Evolutionary conservation across 2,329 filamentous ascomycete species (phyloP), one percentile per base, ranked within the genome.

Genomic region (Fusarium sacchari): DNA sequence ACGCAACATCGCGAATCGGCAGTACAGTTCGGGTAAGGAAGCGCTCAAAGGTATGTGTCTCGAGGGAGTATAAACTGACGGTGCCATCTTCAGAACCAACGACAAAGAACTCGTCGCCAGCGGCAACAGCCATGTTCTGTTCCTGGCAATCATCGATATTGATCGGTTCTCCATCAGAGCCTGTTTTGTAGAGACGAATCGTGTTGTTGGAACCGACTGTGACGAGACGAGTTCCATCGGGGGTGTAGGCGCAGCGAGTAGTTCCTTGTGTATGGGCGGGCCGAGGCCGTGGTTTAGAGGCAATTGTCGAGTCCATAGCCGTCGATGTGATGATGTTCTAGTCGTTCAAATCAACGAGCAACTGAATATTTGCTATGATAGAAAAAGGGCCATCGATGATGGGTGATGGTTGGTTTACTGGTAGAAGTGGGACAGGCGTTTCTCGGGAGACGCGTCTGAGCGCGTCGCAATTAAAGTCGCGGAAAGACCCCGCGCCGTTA

Each of bases 201-300:
- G 94, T 94, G 79, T 97, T 97, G 84, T 98, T 97, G 67, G 94
- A 93, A 73, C 96, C 96, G 69, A 95, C 95, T 17, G 96, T 98
- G 74, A 98, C 90, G 65, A 99, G 88, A 77, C 93, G 94, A 76
- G 88, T 89, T 71, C 97, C 96, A 81, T 97, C 92, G 12, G 94
- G 94, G 2, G 95, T 98, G 83, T 98, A 98, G 72, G 93, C 90
- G 75, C 97, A 91, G 77, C 91, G 95, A 6, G 97, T 98, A 64
- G 91, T 90, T 72, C 97, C 97, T 60, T 93, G 92, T 6, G 94
- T 95, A 83, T 99, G 90, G 13, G 89, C 90, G n/a, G 92, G 91
- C 69, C 92, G 86, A 64, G 90, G 89, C 78, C 91, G 87, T 53
- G 91, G 86, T 74, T 89, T 87, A 15, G 77, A 68, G 3, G 79